A percentile compares a stretch with the other conserved stretches of the same genome.
Evolutionary conservation across 495 filamentous ascomycete genomes (phyloP).

Genomic region (Penicillium ucsense): DNA sequence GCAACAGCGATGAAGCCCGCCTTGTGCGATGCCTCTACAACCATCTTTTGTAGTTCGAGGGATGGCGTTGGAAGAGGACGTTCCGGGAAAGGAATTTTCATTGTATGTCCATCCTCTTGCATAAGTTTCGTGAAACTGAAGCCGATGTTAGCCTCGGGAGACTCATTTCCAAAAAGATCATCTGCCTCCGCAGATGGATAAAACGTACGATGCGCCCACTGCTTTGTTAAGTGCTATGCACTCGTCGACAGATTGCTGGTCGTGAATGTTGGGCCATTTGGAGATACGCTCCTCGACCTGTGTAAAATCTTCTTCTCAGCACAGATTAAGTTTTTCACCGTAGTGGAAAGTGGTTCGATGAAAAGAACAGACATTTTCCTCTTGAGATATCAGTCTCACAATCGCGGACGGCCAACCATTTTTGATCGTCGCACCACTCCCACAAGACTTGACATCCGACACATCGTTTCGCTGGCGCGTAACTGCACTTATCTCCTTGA

Average conservation of each 20-base stretch:
- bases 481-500: conserved; percentile 3
- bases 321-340: too few relatives aligned
- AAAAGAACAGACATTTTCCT: neutral
- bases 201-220: conserved; percentile 3
- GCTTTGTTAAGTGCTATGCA: conserved; percentile 3
- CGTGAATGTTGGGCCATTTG: conserved; percentile 3
- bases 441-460: conserved; percentile 6
- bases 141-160: neutral
- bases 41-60: conserved; percentile 2
- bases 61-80: conserved; percentile 5
- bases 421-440: conserved; percentile 5
- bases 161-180: neutral
- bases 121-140: conserved; percentile 6
- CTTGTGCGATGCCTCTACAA: conserved; percentile 4
- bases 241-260: conserved; percentile 2
- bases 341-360: too few relatives aligned
- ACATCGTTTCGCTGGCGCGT: conserved; percentile 4
- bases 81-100: conserved; percentile 4
- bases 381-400: conserved; percentile 3
- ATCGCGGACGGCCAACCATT: conserved; percentile 7
- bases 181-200: neutral
- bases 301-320: neutral
- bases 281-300: conserved; percentile 9
- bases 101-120: conserved; percentile 8
- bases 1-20: conserved; percentile 4